Base-by-base conservation (phyloP, 2,329 filamentous ascomycete species). In the Tolypocladium amazonense region DNA sequence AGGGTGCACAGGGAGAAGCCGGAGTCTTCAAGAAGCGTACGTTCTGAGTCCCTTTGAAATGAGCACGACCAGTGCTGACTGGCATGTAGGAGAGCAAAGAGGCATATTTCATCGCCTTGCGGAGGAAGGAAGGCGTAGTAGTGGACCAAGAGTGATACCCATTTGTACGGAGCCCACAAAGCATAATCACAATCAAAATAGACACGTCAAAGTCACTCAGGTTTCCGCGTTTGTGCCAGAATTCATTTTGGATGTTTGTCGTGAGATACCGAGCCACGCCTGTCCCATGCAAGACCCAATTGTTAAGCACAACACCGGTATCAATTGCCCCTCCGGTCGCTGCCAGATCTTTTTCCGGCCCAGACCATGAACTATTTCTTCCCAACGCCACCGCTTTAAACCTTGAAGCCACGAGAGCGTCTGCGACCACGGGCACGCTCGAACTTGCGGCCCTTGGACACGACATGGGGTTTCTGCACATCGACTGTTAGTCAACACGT, bases 371-470 rank as follows among this genome's bases (percentile, higher is more conserved):
- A 9, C n/a, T 54, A 56, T 35, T 56, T 60, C 65, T 65, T 66
- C 65, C 62, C 59, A 60, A 64, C 61, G 37, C 62, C 60, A 65
- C 62, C 65, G 67, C 78, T 77, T 90, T 96, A 99, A 77, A 99
- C 94, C 92, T 99, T 99, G 92, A 99, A 99, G 86, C 95, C 94
- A 75, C 90, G 87, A 73, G 92, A 97, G 78, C 92, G 85, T 88
- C 94, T 95, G 82, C 94, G 92, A 81, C 94, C 95, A 94, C 94
- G 92, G 75, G 92, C 94, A 75, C 87, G 86, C 88, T 99, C 95
- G 85, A 99, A 99, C 86, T 99, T 99, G 82, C 94, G 89, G 75
- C 95, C 95, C 90, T 99, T 99, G 85, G 91, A 96, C 81, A 91
- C 86, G 74, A 99, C 86, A 72, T 96, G 90, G 70, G 93, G 93